Conservation (phyloP, 176 grass and related monocot genomes). For the Ananas comosus region DNA sequence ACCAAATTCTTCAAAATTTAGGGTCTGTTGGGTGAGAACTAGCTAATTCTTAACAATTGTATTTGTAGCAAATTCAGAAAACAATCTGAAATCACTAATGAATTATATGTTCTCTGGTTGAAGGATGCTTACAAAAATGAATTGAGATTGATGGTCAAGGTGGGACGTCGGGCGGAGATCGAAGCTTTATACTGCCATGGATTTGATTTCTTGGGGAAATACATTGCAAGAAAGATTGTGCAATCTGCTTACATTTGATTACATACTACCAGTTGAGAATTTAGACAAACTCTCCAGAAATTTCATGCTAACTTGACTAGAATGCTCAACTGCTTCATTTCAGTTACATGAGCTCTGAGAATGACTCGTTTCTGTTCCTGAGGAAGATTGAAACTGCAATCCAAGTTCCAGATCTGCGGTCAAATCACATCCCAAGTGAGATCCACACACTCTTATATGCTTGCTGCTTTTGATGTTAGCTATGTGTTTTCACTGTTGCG, state of each 20-base stretch:
- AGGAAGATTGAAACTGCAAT: too few relatives aligned
- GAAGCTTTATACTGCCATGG: constrained; percentile 83
- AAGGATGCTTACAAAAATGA: constrained; percentile 60
- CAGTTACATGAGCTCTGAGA: background rate
- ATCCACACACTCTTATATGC: too few relatives aligned
- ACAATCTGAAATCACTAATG: background rate
- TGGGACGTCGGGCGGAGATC: constrained; percentile 60
- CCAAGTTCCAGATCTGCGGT: too few relatives aligned
- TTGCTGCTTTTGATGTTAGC: too few relatives aligned
- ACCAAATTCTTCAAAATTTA: too few relatives aligned
- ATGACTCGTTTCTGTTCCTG: too few relatives aligned
- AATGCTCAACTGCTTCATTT: background rate
- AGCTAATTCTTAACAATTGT: background rate
- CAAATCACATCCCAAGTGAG: too few relatives aligned
- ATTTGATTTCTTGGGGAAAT: constrained; percentile 81
- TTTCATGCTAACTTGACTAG: background rate
- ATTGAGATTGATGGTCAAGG: constrained; percentile 57
- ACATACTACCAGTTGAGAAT: background rate
- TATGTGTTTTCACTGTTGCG: too few relatives aligned
- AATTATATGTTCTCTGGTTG: background rate
- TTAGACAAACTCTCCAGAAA: background rate
- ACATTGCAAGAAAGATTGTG: constrained; percentile 78
- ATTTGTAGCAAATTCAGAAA: constrained; percentile 1
- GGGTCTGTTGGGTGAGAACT: background rate
- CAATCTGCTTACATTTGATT: constrained; percentile 76